Conservation (phyloP, 192 early-diverging fungal species). For the Chytriomyces confervae region DNA sequence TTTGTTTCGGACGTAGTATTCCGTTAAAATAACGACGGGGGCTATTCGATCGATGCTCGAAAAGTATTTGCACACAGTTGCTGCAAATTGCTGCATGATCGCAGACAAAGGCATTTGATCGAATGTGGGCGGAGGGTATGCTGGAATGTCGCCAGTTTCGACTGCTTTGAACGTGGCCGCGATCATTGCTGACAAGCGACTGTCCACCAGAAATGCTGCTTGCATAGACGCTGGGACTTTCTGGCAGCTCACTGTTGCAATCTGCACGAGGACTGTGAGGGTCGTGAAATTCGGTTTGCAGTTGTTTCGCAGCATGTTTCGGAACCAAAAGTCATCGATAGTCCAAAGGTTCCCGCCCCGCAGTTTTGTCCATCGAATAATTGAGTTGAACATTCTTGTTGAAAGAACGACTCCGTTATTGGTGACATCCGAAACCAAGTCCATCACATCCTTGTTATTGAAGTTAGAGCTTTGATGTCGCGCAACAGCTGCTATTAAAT, state of each 20-base stretch:
- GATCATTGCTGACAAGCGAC: not conserved
- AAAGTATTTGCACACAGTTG: not conserved
- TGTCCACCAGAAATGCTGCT: not conserved
- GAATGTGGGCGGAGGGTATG: not conserved
- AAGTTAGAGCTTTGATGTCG: not conserved
- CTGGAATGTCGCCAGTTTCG: not conserved
- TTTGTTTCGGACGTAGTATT: not conserved
- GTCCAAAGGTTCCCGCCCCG: not conserved
- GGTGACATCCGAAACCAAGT: not conserved
- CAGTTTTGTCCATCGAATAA: not conserved
- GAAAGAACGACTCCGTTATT: not conserved
- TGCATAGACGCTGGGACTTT: not conserved
- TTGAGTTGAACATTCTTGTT: constrained; percentile 8
- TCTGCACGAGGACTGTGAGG: constrained; percentile 1
- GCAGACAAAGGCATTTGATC: not conserved
- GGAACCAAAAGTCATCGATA: not conserved
- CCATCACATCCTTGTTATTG: not conserved
- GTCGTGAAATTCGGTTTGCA: constrained; percentile 7
- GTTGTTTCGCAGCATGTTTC: not conserved
- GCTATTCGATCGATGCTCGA: not conserved
- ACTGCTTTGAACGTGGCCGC: not conserved
- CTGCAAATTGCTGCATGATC: not conserved
- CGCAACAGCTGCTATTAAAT: not conserved
- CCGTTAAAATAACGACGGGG: not conserved
- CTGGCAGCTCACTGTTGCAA: not conserved